Evolutionary conservation across 129 eudicot genomes (phyloP), one percentile per base, ranked within the genome.

Genomic region (Artemisia tridentata): DNA sequence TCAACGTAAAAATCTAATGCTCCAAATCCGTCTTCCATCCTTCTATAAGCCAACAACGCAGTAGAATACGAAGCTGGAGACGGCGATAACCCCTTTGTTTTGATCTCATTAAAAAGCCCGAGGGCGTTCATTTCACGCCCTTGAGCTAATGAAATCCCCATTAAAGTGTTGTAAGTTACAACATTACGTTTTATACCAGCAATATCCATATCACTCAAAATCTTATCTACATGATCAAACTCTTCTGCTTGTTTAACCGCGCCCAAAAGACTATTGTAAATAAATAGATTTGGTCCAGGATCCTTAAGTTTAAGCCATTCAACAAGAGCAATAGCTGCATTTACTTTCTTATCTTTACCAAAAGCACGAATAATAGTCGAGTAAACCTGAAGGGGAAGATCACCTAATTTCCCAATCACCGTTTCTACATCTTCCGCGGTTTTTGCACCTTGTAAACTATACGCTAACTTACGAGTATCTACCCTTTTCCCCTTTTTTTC

Each of bases 21-120:
- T 12, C 97, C 97, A 78, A 88, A 84, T 9, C 93, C 99, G 41
- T 95, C 95, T 81, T 86, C 99, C 63, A 82, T 57, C 78, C 96
- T 84, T 62, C 88, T 82, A 38, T 90, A 90, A 57, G 97, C 97
- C 47, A 79, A 87, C 63, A 95, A 72, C 5, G 83, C 92, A 0
- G 95, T 95, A 5, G 97, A 86, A 61, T 85, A 95, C 9, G 97
- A 87, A 56, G 97, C 96, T 13, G 99, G 93, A 11, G 96, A 82
- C 7, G 86, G 96, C 20, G 77, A 74, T 29, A 95, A 74, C 34
- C 97, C 97, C 83, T 81, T 90, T 15, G 41, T 59, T 49, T 76
- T 61, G 27, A 95, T 81, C 75, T 84, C 91, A 51, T 88, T 18
- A 34, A 95, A 90, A 53, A 95, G 86, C 52, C 78, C 71, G 61